Base-by-base conservation (phyloP, 2,329 filamentous ascomycete genomes). In the Calonectria hongkongensis region DNA sequence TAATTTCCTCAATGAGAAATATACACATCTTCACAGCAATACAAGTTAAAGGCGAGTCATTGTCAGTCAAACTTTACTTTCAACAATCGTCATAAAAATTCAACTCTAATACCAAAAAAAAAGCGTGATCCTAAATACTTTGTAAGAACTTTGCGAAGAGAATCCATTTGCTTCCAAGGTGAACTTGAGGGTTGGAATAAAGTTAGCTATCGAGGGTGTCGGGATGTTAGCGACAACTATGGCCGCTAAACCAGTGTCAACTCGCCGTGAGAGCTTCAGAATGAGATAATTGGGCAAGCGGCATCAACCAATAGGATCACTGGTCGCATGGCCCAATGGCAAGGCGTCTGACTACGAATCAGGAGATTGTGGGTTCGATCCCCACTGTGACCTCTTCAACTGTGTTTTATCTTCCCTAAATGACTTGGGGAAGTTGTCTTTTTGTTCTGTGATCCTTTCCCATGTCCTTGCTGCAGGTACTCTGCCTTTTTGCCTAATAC, bases 321-420 rank as follows among this genome's bases (percentile, higher is more conserved):
- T 21, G 58, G 58, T 63, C 58, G 58, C 58, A 63, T 63, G 58
- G 58, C 58, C 58, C 58, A 63, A 63, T 80, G 79, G 79, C 79
- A 81, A 79, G 79, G 79, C 79, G 79, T 81, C 79, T 81, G 79
- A 80, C 79, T 81, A 81, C 79, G 79, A 81, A 81, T 81, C 79
- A 81, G 79, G 78, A 81, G 79, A 81, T 81, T 79, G 74, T 79
- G 78, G 79, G 79, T 81, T 81, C 79, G 79, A 81, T 77, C 79
- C 79, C 79, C 74, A 76, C 65, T 74, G 71, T 76, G 76, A 77
- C 70, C 70, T 72, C 33, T 36, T 36, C 10, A 9, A 3, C 33
- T 10, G 2, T 12, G 3, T 54, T 8, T 10, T 10, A 33, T n/a
- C 27, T 18, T 54, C 28, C 8, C 16, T 12, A n/a, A 33, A n/a